A percentile compares a stretch with the other conserved stretches of the same genome.
Conservation (phyloP, 2,329 filamentous ascomycete genomes). For the Colletotrichum sansevieriae region DNA sequence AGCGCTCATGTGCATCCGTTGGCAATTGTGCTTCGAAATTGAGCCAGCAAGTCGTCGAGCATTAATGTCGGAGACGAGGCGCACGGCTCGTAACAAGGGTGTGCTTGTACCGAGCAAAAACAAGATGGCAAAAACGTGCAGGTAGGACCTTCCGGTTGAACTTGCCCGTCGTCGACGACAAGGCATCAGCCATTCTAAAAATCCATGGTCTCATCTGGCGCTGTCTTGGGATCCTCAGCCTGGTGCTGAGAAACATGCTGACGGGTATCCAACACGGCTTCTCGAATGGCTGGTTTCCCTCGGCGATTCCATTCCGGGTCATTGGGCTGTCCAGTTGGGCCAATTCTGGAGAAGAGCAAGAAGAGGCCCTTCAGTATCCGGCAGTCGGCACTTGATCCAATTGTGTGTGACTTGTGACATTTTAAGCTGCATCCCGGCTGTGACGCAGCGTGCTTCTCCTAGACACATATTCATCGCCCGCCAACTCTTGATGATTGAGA, state of each 20-base stretch:
- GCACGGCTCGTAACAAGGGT: conserved; percentile 45
- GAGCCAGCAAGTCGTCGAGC: conserved; percentile 40
- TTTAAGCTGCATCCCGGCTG: neutral
- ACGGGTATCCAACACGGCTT: neutral
- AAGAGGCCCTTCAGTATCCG: neutral
- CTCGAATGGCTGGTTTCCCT: neutral
- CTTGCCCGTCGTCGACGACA: neutral
- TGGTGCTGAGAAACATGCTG: conserved; percentile 2
- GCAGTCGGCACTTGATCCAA: conserved; percentile 28
- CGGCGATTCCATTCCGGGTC: conserved; percentile 17
- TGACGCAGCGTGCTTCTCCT: no score
- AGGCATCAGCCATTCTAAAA: neutral
- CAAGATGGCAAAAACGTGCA: neutral
- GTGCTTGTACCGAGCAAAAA: conserved; percentile 33
- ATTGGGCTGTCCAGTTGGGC: conserved; percentile 27
- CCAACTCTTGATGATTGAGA: no score
- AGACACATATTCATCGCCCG: no score
- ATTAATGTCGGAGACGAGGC: conserved; percentile 56
- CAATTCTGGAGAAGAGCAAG: conserved; percentile 30
- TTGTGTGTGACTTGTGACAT: conserved; percentile 33
- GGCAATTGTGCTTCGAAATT: neutral
- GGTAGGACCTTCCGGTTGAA: conserved; percentile 13
- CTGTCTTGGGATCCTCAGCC: conserved; percentile 6
- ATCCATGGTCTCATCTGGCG: conserved; percentile 3
- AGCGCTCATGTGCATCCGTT: neutral